Base-by-base conservation (phyloP, 371 early-diverging fungal genomes). In the Chytridiales sp. region DNA sequence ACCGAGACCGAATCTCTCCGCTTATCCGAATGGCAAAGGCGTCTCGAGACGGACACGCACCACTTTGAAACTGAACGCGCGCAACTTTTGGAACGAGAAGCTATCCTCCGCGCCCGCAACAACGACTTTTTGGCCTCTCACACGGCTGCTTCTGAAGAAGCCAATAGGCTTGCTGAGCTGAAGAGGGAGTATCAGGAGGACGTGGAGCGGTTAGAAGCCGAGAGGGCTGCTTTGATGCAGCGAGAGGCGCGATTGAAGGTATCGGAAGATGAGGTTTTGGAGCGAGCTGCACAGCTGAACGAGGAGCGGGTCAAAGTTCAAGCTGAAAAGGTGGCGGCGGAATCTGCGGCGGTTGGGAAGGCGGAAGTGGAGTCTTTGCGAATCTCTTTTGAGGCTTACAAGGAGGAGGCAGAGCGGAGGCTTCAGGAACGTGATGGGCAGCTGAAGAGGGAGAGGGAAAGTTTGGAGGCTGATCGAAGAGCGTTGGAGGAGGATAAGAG, bases 111-210 rank as follows among this genome's bases (percentile, higher is more conserved):
- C n/a, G 26, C 57, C 3, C 57, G 64, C 3, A 35, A 56, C 24
- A 57, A 63, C 40, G 63, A 63, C 32, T 63, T 56, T 35, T 13
- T 57, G 8, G 39, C 46, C 36, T 21, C 47, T 17, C 29, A 48
- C 22, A 26, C 19, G 11, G 53, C 46, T 26, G 63, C 56, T 35
- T 56, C 39, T 39, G 24, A 29, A 11, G 63, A 63, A 47, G 48
- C 50, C 5, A 40, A 42, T 19, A 48, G 51, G 41, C 29, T 63
- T 8, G 24, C 55, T 11, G 44, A 50, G 43, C 30, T 56, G 21
- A 36, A 58, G 29, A 50, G 43, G 26, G 44, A 50, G 19, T 55
- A 47, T 41, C 62, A 67, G n/a, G 53, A 42, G n/a, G 67, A 62
- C 21, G n/a, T 31, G 26, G 42, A 24, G 24, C 19, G 58, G 8